Evolutionary conservation across 2,329 filamentous ascomycete genomes (phyloP), one percentile per base, ranked within the genome.

Genomic region (Monosporascus sp.): DNA sequence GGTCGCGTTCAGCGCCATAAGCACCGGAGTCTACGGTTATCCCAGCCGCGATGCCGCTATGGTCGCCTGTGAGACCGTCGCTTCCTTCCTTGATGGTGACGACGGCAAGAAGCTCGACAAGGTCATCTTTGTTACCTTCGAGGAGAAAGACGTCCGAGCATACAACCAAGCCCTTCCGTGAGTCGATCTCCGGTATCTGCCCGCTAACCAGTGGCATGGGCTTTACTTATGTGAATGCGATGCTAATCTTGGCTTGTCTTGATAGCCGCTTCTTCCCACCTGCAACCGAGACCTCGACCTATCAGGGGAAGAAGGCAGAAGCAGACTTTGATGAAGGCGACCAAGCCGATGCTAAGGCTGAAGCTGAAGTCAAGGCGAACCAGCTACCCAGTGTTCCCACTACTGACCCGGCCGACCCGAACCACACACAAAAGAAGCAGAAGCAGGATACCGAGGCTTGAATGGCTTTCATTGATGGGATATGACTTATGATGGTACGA

Each of bases 11-110:
- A 84, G 86, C 41, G 86, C 84, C 20, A 79, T 97, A 54, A 96
- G 91, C 65, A 97, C 93, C 1, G 94, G 93, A 0, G 70, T 96
- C 1, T 97, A 96, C 66, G 90, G 90, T 1, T 97, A 95, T 66
- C 93, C 93, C 0, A 88, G 83, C 61, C 58, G 66, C 1, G 79
- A 85, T 41, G 94, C 93, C 1, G 90, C 90, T 0, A 68, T 76
- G n/a, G 78, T 86, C 9, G 94, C 90, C 1, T 78, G 88, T 50
- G 74, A 79, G 34, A 70, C 80, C 1, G 79, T 85, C 9, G 76
- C 79, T 51, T 65, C 71, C 37, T 86, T 83, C 56, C 62, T 86
- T n/a, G 74, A 78, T 18, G 66, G 70, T 5, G 61, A 74, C 5
- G 62, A 74, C 14, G 75, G 74, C 2, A 53, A 65, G 22, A 79